Conservation (phyloP, 371 early-diverging fungal species). For the Astathelohania contejeani region DNA sequence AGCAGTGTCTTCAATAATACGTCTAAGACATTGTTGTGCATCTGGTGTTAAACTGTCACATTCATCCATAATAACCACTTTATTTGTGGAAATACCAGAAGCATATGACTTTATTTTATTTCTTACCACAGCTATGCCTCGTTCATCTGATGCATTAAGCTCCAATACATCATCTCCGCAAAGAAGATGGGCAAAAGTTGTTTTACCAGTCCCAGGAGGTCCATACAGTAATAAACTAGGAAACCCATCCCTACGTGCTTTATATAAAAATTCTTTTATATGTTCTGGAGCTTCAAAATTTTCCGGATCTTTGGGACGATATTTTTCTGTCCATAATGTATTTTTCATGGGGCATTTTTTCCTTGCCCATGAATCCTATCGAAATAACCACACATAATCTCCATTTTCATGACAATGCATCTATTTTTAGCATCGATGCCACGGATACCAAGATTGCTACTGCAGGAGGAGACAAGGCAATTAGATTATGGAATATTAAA, state of each 20-base stretch:
- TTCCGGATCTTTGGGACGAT: conserved; percentile 45
- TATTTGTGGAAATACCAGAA: conserved; percentile 62
- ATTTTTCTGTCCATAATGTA: conserved; percentile 54
- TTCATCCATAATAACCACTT: conserved; percentile 93
- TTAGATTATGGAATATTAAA: conserved; percentile 51
- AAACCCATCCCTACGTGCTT: conserved; percentile 43
- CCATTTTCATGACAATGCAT: conserved; percentile 49
- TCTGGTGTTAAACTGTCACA: conserved; percentile 94
- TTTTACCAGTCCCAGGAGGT: conserved; percentile 96
- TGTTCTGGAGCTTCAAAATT: conserved; percentile 29
- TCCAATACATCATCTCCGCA: conserved; percentile 62
- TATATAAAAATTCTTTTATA: conserved; percentile 32
- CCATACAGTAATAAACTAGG: conserved; percentile 96
- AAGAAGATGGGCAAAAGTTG: conserved; percentile 79
- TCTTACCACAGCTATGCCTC: conserved; percentile 83
- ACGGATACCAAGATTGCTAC: conserved; percentile 39
- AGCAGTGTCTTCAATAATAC: conserved; percentile 93
- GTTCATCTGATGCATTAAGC: conserved; percentile 94
- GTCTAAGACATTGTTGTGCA: conserved; percentile 86
- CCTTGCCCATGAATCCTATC: not conserved
- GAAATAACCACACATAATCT: conserved; percentile 49
- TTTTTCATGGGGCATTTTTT: conserved; percentile 63
- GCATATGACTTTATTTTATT: conserved; percentile 91
- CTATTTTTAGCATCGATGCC: conserved; percentile 39
- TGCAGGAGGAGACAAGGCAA: conserved; percentile 42